Percentiles rank a stretch among this genome's conserved stretches.
Conservation (phyloP, 805 yeast genomes). For the Cyberlindnera veronae region DNA sequence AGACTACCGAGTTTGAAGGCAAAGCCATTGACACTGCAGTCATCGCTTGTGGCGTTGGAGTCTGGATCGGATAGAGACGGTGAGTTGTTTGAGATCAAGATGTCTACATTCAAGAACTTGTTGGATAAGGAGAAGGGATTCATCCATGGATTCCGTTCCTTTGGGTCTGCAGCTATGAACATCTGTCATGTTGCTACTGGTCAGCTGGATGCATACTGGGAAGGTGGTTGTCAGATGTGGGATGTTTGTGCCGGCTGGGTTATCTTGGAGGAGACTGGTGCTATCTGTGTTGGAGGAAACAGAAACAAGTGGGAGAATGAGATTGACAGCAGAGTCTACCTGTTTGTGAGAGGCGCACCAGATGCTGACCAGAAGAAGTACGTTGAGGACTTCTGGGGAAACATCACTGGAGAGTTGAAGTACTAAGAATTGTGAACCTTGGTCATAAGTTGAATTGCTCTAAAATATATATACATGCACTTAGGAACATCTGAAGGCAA, state of each 20-base stretch:
- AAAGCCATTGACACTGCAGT: slow-evolving; percentile 41
- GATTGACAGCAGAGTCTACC: slow-evolving; percentile 49
- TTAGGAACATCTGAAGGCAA: slow-evolving; percentile 59
- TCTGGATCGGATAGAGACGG: slow-evolving; percentile 60
- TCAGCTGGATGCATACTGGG: slow-evolving; percentile 60
- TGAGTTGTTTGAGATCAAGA: slow-evolving; percentile 46
- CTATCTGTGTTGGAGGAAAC: slow-evolving; percentile 51
- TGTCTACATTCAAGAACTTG: slow-evolving; percentile 43
- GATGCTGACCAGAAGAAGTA: slow-evolving; percentile 40
- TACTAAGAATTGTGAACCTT: no score
- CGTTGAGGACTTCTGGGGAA: slow-evolving; percentile 47
- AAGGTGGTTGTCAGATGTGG: slow-evolving; percentile 69
- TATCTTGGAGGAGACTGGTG: slow-evolving; percentile 57
- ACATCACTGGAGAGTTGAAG: slow-evolving; percentile 42
- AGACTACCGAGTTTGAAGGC: slow-evolving; percentile 29
- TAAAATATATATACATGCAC: no score
- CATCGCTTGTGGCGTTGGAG: slow-evolving; percentile 55
- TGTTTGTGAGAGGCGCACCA: slow-evolving; percentile 53
- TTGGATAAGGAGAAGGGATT: slow-evolving; percentile 49
- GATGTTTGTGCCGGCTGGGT: slow-evolving; percentile 71
- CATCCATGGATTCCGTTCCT: slow-evolving; percentile 57
- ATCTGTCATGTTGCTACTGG: slow-evolving; percentile 57
- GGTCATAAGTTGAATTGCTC: no score
- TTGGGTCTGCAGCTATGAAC: slow-evolving; percentile 67
- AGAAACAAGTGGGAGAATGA: slow-evolving; percentile 45